Conservation (phyloP, 2,329 filamentous ascomycete species). For the Mariannaea elegans region DNA sequence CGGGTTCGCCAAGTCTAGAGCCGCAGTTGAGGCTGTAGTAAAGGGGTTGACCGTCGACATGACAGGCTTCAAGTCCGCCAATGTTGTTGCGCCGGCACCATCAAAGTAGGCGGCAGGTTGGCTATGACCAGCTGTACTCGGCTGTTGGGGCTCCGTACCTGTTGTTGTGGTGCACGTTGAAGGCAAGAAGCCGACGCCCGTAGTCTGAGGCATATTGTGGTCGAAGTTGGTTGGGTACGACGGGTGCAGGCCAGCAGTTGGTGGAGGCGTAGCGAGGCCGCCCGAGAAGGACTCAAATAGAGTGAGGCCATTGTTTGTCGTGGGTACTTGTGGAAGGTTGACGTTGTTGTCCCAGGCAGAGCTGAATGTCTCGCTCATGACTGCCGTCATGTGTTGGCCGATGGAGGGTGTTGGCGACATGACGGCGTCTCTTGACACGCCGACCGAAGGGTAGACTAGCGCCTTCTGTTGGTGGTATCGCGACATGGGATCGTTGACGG, state of each 20-base stretch:
- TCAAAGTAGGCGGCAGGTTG: slow-evolving; percentile 44
- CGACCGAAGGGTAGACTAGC: slow-evolving; percentile 47
- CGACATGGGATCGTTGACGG: slow-evolving; percentile 67
- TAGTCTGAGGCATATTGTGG: slow-evolving; percentile 42
- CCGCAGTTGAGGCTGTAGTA: slow-evolving; percentile 37
- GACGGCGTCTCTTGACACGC: slow-evolving; percentile 52
- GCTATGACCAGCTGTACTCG: slow-evolving; percentile 33
- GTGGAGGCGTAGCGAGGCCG: slow-evolving; percentile 66
- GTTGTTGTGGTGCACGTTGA: slow-evolving; percentile 39
- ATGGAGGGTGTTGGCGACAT: slow-evolving; percentile 63
- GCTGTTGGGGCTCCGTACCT: slow-evolving; percentile 39
- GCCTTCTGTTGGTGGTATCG: slow-evolving; percentile 63
- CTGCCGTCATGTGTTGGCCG: slow-evolving; percentile 61
- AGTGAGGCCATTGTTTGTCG: slow-evolving; percentile 46
- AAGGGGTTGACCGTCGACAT: slow-evolving; percentile 44
- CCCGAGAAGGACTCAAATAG: slow-evolving; percentile 61
- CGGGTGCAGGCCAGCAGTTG: slow-evolving; percentile 59
- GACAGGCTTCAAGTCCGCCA: slow-evolving; percentile 48
- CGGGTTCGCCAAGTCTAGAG: slow-evolving; percentile 44
- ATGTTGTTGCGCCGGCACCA: slow-evolving; percentile 36
- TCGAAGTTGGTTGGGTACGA: slow-evolving; percentile 59
- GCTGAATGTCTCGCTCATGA: slow-evolving; percentile 67
- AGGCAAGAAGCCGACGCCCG: slow-evolving; percentile 45
- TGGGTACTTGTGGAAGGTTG: slow-evolving; percentile 45
- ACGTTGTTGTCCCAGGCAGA: slow-evolving; percentile 55